Evolutionary conservation across 2,329 filamentous ascomycete genomes (phyloP), one percentile per base, ranked within the genome.

Genomic region (Bipolaris oryzae): DNA sequence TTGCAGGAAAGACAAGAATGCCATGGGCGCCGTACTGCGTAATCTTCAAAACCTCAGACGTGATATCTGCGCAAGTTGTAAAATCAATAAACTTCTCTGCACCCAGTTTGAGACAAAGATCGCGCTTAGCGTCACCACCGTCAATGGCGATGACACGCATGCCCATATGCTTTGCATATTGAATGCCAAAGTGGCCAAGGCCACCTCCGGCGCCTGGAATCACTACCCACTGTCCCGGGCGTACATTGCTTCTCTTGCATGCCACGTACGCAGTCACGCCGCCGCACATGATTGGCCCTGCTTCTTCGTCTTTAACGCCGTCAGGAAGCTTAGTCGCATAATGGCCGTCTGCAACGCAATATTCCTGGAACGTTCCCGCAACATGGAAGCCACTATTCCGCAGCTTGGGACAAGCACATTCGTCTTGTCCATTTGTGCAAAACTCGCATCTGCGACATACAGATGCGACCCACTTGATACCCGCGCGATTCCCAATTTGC

Each of bases 361-460:
- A 74, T 45, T 73, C 66, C 20, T 77, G 79, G 61, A 82, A 79
- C 13, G 73, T 77, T 10, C 80, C 80, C 54, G 75, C 64, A 25
- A 68, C 69, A 3, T 70, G 76, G 51, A 79, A 77, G 58, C 92
- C 93, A 0, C 91, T 95, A 38, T 96, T 85, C 31, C 84, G 77
- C 25, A 90, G 73, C 62, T 80, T 74, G 1, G 74, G 66, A 62
- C 79, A 81, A 61, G 77, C 77, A n/a, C 57, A 80, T 69, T 81
- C 79, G 35, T 69, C 72, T 21, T 79, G 79, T 2, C 87, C 84
- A 72, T 89, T 77, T 68, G 78, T 87, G 81, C 93, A 96, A 83
- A 90, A 96, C 66, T 86, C 83, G 80, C 93, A 97, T 62, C 82
- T 77, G 57, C 95, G 82, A 78, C 93, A 96, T 37, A 89, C 87